phyloP scores from a whole-genome alignment of 331 rosid species.

The Spiraea crenata region DNA sequence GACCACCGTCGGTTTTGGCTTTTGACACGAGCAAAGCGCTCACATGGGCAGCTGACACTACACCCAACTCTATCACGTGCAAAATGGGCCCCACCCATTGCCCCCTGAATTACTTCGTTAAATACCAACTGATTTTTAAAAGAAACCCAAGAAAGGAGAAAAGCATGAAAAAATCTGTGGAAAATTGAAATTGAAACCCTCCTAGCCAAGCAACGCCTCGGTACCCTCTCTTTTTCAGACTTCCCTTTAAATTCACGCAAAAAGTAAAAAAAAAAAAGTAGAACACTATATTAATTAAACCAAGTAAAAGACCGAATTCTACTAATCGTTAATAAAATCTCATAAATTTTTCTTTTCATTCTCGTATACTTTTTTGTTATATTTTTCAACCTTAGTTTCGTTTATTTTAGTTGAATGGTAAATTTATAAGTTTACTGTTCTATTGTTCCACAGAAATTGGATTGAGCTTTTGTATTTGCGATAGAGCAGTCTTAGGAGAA shows the following conservation, averaged over 20 bases:
- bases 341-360: no score
- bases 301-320: not conserved
- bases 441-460: no score
- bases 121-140: not conserved
- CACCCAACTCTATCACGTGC: conserved; percentile 58
- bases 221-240: conserved; percentile 32
- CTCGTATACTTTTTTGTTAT: no score
- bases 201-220: conserved; percentile 40
- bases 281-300: not conserved
- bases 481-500: no score
- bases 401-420: no score
- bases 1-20: conserved; percentile 66
- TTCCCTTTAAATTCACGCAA: conserved; percentile 38
- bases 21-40: conserved; percentile 49
- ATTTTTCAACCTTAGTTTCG: no score
- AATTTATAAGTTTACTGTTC: no score
- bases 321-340: not conserved
- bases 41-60: conserved; percentile 64
- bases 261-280: not conserved
- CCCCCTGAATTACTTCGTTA: not conserved
- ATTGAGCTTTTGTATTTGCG: no score
- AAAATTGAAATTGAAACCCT: conserved; percentile 31
- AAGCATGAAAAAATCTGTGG: not conserved
- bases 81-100: conserved; percentile 28
- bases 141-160: not conserved